Evolutionary conservation across 495 filamentous ascomycete species (phyloP).

Genomic region (Hapsidospora chrysogenum): DNA sequence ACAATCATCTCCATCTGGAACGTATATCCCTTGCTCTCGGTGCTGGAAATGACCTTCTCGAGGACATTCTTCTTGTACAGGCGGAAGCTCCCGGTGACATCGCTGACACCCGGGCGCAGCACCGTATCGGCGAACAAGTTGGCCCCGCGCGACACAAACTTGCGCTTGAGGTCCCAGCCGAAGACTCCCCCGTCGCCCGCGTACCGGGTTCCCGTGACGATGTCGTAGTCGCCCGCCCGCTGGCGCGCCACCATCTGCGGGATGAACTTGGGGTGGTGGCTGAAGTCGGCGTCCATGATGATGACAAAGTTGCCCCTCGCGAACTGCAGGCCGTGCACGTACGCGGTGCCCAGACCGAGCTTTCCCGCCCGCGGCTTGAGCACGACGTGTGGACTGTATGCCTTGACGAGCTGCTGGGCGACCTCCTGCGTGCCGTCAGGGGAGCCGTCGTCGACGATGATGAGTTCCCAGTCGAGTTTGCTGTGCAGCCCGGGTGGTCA

Average conservation of each 20-base stretch:
- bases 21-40: slow-evolving; percentile 87
- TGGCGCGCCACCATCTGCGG: slow-evolving; percentile 70
- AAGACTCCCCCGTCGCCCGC: slow-evolving; percentile 82
- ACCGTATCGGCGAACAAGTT: slow-evolving; percentile 94
- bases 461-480: slow-evolving; percentile 91
- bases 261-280: slow-evolving; percentile 95
- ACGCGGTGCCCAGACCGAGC: slow-evolving; percentile 90
- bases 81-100: slow-evolving; percentile 86
- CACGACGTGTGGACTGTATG: slow-evolving; percentile 62
- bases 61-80: slow-evolving; percentile 85
- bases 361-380: slow-evolving; percentile 82
- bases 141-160: slow-evolving; percentile 77
- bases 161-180: slow-evolving; percentile 94
- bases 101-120: slow-evolving; percentile 85
- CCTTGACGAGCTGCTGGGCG: slow-evolving; percentile 73
- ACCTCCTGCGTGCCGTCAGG: slow-evolving; percentile 88
- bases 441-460: slow-evolving; percentile 95
- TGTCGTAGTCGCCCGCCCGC: slow-evolving; percentile 60
- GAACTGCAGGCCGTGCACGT: slow-evolving; percentile 84
- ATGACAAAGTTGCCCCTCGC: slow-evolving; percentile 84
- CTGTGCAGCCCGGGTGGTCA: slow-evolving; percentile 21
- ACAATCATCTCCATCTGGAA: slow-evolving; percentile 95
- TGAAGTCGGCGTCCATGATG: slow-evolving; percentile 99
- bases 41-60: slow-evolving; percentile 75
- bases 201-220: slow-evolving; percentile 92